A percentile compares a stretch with the other conserved stretches of the same genome.
Evolutionary conservation across 2,329 filamentous ascomycete species (phyloP).

Genomic region (Microsporum ferrugineum): DNA sequence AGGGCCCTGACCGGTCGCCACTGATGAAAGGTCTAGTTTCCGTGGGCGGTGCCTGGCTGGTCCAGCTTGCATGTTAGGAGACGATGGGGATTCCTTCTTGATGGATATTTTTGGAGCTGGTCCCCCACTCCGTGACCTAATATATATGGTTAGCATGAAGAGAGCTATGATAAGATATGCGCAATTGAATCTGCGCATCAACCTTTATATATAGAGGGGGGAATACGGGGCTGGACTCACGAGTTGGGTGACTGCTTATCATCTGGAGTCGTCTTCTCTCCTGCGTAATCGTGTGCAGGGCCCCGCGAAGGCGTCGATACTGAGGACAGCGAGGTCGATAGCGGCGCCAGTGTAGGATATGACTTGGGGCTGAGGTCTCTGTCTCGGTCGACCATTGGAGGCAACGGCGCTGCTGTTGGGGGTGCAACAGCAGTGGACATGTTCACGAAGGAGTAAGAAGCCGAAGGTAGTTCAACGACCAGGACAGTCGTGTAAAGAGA

Average conservation of each 20-base stretch:
- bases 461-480: neutral
- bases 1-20: slow-evolving; percentile 40
- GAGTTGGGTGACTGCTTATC: slow-evolving; percentile 45
- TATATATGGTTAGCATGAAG: neutral
- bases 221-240: slow-evolving; percentile 28
- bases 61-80: slow-evolving; percentile 60
- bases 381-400: slow-evolving; percentile 31
- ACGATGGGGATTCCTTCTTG: slow-evolving; percentile 83
- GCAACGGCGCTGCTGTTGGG: slow-evolving; percentile 33
- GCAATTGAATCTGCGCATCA: neutral
- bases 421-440: slow-evolving; percentile 42
- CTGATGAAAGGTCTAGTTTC: slow-evolving; percentile 37
- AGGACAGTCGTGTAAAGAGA: neutral
- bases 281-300: slow-evolving; percentile 24
- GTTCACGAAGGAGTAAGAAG: slow-evolving; percentile 8
- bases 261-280: slow-evolving; percentile 31
- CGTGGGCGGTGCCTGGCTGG: slow-evolving; percentile 41
- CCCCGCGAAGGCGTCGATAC: slow-evolving; percentile 26
- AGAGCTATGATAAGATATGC: neutral
- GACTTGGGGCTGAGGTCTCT: slow-evolving; percentile 36
- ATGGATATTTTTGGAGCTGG: slow-evolving; percentile 70
- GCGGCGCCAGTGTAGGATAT: slow-evolving; percentile 33
- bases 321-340: slow-evolving; percentile 24
- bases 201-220: neutral
- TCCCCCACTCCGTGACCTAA: slow-evolving; percentile 31